Evolutionary conservation across 106 monocot genomes (phyloP).

Genomic region (Dendrobium nobile): DNA sequence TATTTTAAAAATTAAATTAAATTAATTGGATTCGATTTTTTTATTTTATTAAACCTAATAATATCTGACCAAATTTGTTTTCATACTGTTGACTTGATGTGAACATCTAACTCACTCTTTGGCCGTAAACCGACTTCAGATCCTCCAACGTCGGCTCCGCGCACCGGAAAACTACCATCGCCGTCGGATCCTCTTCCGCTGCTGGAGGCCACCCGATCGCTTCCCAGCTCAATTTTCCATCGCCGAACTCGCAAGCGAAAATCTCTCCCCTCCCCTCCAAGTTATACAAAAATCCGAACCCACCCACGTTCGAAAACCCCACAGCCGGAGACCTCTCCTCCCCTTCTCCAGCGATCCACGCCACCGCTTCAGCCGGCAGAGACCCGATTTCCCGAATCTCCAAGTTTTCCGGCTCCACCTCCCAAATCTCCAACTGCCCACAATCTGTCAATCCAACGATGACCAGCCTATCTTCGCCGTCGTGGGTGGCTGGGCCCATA

Average conservation of each 20-base stretch:
- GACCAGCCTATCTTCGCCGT: conserved; percentile 14
- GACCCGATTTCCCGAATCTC: conserved; percentile 3
- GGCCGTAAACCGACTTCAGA: not conserved
- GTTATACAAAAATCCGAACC: conserved; percentile 39
- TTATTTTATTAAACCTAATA: too few relatives aligned
- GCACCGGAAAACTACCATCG: conserved; percentile 24
- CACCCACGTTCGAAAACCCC: conserved; percentile 19
- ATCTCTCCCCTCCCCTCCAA: conserved; percentile 20
- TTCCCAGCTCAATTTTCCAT: not conserved
- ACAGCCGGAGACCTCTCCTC: conserved; percentile 3
- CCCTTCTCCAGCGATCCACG: conserved; percentile 19
- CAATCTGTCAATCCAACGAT: conserved; percentile 12
- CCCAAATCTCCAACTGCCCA: conserved; percentile 25
- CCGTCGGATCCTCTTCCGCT: conserved; percentile 15
- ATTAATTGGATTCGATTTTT: too few relatives aligned
- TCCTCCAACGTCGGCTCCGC: not conserved
- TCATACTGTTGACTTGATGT: too few relatives aligned
- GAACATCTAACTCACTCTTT: not conserved
- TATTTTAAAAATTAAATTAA: too few relatives aligned
- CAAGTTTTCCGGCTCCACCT: conserved; percentile 19
- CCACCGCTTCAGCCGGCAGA: conserved; percentile 25
- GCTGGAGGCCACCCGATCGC: conserved; percentile 5
- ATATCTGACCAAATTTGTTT: too few relatives aligned
- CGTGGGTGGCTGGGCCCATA: not conserved
- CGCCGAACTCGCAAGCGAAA: conserved; percentile 14